phyloP scores from a whole-genome alignment of 805 yeast genomes.

The Candida koratica region DNA sequence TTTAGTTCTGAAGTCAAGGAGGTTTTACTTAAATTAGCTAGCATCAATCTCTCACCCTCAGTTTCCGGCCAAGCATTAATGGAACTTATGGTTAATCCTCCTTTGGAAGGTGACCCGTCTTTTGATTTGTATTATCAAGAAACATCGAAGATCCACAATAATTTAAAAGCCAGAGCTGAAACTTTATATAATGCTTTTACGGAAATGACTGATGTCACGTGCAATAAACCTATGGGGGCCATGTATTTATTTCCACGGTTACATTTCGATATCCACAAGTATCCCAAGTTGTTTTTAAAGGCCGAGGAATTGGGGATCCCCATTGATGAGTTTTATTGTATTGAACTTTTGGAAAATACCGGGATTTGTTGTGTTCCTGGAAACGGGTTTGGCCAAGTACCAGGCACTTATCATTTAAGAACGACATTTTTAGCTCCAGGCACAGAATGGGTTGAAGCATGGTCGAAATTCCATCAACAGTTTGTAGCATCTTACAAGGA shows the following conservation, averaged over 20 bases:
- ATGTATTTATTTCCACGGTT: conserved; percentile 93
- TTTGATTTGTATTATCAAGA: conserved; percentile 65
- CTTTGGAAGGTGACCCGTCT: conserved; percentile 70
- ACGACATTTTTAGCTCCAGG: conserved; percentile 98
- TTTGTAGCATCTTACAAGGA: conserved; percentile 58
- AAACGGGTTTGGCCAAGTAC: conserved; percentile 90
- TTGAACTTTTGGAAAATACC: conserved; percentile 74
- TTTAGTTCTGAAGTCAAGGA: conserved; percentile 66
- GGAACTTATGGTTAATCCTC: conserved; percentile 93
- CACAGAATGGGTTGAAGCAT: conserved; percentile 73
- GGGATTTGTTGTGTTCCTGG: conserved; percentile 99
- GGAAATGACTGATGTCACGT: conserved; percentile 73
- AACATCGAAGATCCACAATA: conserved; percentile 54
- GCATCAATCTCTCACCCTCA: conserved; percentile 89
- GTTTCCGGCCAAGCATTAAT: conserved; percentile 93
- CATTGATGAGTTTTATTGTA: conserved; percentile 88
- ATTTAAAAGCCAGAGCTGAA: conserved; percentile 61
- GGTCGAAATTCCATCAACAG: conserved; percentile 73
- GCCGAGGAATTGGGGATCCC: conserved; percentile 55
- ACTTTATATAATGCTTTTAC: conserved; percentile 66
- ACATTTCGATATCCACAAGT: conserved; percentile 44
- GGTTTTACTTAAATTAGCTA: conserved; percentile 77
- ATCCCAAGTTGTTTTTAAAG: conserved; percentile 53
- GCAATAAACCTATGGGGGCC: conserved; percentile 94
- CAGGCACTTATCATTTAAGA: conserved; percentile 87